These are phyloP conservation scores for Cryptococcus amylolentus DNA, from an alignment of 1,284 basidiomycete genomes.

Conservation along the genomic window DNA sequence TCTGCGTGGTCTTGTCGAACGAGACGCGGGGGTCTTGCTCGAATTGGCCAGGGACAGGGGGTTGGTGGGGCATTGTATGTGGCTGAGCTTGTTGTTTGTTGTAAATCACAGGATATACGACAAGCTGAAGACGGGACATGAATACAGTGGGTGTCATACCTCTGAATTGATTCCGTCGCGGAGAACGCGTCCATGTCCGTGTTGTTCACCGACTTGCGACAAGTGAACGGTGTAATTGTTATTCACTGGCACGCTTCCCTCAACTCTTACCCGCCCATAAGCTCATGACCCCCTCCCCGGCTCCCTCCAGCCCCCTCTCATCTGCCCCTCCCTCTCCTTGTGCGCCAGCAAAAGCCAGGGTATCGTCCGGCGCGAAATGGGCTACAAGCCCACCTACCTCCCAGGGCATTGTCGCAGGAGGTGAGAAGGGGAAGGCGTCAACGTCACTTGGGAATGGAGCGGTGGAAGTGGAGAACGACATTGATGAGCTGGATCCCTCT, in stretches of 20 bases:
- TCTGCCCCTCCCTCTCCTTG: background rate
- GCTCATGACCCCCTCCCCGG: background rate
- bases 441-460: background rate
- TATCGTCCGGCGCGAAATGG: background rate
- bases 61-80: constrained; percentile 25
- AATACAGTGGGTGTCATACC: too few relatives aligned
- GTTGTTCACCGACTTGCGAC: background rate
- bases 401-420: background rate
- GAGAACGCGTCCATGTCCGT: background rate
- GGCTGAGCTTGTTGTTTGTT: too few relatives aligned
- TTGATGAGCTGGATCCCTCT: background rate
- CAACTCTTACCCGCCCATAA: background rate
- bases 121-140: too few relatives aligned
- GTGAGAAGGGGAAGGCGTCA: background rate
- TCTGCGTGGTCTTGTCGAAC: constrained; percentile 66
- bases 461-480: background rate
- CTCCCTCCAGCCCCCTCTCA: background rate
- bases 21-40: constrained; percentile 69
- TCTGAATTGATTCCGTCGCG: too few relatives aligned
- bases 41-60: constrained; percentile 57
- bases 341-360: background rate
- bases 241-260: too few relatives aligned
- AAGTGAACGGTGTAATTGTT: background rate
- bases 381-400: background rate
- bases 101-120: too few relatives aligned